Evolutionary conservation across 306 rosid genomes (phyloP), one percentile per base, ranked within the genome.

Genomic region (Citrullus colocynthis): DNA sequence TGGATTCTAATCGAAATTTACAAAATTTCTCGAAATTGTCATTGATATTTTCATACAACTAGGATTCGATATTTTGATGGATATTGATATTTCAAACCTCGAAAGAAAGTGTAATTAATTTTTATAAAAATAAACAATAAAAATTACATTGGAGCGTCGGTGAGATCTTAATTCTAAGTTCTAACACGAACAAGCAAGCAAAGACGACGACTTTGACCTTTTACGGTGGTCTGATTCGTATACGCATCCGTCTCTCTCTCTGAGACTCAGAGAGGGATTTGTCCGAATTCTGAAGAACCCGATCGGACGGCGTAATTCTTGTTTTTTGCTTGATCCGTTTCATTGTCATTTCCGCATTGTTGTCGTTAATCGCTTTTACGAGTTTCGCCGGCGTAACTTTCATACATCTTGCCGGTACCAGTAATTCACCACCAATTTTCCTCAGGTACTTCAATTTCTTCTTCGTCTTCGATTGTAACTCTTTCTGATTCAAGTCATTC

Each of bases 191-290:
- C 39, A 45, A 70, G 39, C 58, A 45, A 45, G 20, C 76, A 45
- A 70, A 70, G 76, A 70, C 76, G 39, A 70, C 39, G 76, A 72
- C 24, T 51, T 72, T 72, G 59, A 72, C 77, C 77, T 49, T 15
- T 24, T 73, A 72, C 77, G 77, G 61, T 51, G 61, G 45, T 51
- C 77, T 61, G 60, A 61, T 73, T 60, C 77, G 44, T 44, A 72
- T 34, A 71, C 42, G 21, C 20, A 24, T 30, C 21, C 59, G 15
- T 48, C 59, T 48, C 59, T 24, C 6, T 72, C 60, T 13, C 18
- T 5, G 14, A 17, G 45, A 64, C 2, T 41, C 39, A 62, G 20
- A 62, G 41, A 7, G 21, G 48, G 11, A 13, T 14, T 63, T 34
- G 44, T 63, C 70, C 18, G 71, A 64, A 64, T 3, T 49, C 60